These are phyloP conservation scores for Biscogniauxia marginata DNA, from an alignment of 2,329 filamentous ascomycete species.

Conservation along the genomic window DNA sequence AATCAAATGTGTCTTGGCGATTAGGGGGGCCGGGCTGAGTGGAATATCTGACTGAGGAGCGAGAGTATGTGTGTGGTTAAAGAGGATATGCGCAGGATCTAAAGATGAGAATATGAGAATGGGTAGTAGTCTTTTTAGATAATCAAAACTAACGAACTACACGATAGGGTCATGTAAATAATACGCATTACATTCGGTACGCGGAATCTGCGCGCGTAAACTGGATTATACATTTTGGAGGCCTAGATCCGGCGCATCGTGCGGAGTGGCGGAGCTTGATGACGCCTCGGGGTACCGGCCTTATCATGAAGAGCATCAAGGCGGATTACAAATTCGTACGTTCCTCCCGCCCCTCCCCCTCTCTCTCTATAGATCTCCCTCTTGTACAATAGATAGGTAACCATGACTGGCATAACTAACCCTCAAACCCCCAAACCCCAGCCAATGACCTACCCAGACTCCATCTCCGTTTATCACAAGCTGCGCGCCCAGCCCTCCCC, in stretches of 20 bases:
- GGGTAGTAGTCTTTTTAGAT: neutral
- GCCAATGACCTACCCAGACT: conserved; percentile 83
- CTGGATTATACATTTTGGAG: conserved; percentile 70
- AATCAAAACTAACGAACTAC: neutral
- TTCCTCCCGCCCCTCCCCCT: conserved; percentile 16
- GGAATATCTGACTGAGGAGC: too few relatives aligned
- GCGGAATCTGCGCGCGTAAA: conserved; percentile 80
- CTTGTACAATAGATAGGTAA: neutral
- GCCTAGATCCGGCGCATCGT: conserved; percentile 59
- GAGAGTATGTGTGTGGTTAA: neutral
- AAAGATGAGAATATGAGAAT: neutral
- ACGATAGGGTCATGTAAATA: conserved; percentile 72
- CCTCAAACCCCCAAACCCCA: conserved; percentile 32
- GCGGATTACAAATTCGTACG: conserved; percentile 86
- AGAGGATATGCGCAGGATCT: neutral
- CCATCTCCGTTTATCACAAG: conserved; percentile 80
- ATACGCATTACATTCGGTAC: conserved; percentile 78
- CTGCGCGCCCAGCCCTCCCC: conserved; percentile 52
- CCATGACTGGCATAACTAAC: neutral
- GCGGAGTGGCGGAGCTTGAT: conserved; percentile 68
- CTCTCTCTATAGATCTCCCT: neutral
- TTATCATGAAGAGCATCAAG: conserved; percentile 78
- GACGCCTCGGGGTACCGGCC: conserved; percentile 62
- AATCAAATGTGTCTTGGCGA: too few relatives aligned
- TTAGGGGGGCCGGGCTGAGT: too few relatives aligned